These are phyloP conservation scores for Graphilbum fragrans DNA, from an alignment of 2,329 filamentous ascomycete species.

Conservation along the genomic window DNA sequence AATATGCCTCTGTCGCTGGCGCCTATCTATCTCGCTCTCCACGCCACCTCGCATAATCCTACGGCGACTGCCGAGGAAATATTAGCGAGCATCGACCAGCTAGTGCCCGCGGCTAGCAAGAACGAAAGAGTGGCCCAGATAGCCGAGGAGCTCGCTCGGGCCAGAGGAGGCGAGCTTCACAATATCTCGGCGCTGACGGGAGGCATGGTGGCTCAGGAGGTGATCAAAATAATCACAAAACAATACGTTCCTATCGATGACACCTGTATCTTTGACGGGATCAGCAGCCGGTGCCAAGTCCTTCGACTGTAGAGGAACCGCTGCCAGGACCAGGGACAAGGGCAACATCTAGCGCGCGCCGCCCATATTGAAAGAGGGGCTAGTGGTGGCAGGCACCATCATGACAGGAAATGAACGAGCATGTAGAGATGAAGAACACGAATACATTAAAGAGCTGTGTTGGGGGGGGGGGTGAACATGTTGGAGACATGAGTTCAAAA, in stretches of 20 bases:
- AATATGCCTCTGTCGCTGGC: conserved; percentile 46
- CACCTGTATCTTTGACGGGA: conserved; percentile 59
- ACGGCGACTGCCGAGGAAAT: conserved; percentile 40
- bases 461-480: too few relatives aligned
- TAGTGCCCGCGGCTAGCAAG: conserved; percentile 30
- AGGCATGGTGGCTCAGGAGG: conserved; percentile 91
- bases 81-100: conserved; percentile 28
- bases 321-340: too few relatives aligned
- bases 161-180: conserved; percentile 76
- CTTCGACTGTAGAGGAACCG: conserved; percentile 26
- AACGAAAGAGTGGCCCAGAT: conserved; percentile 40
- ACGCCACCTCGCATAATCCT: conserved; percentile 34
- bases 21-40: conserved; percentile 57
- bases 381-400: too few relatives aligned
- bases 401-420: too few relatives aligned
- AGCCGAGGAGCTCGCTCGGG: conserved; percentile 59
- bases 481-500: too few relatives aligned
- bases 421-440: too few relatives aligned
- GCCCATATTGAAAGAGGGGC: too few relatives aligned
- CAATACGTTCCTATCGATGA: conserved; percentile 63
- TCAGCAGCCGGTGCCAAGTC: conserved; percentile 48
- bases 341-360: too few relatives aligned
- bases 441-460: too few relatives aligned
- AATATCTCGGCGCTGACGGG: conserved; percentile 82
- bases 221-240: conserved; percentile 76